These are phyloP conservation scores for Globisporangium perplexum DNA, from an alignment of 352 stramenopile genomes.

Conservation along the genomic window DNA sequence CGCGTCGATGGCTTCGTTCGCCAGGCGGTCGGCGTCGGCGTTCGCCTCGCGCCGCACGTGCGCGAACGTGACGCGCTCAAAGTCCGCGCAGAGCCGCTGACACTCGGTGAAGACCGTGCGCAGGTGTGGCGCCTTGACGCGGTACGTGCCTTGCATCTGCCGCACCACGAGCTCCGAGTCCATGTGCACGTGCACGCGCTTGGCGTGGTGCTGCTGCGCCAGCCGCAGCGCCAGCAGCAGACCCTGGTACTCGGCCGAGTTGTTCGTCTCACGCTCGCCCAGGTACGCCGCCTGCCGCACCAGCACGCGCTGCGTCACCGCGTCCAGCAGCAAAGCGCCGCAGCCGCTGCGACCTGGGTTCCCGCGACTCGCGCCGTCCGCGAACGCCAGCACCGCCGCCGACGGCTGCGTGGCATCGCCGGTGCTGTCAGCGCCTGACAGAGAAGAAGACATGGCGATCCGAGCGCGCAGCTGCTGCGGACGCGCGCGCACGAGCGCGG, in stretches of 20 bases:
- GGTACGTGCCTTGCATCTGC: slow-evolving; percentile 69
- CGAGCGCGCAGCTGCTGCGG: background rate
- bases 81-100: slow-evolving; percentile 20
- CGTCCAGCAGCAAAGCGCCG: slow-evolving; percentile 50
- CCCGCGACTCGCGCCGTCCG: slow-evolving; percentile 64
- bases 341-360: slow-evolving; percentile 61
- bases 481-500: background rate
- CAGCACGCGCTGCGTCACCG: slow-evolving; percentile 29
- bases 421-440: background rate
- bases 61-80: slow-evolving; percentile 38
- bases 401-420: background rate
- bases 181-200: slow-evolving; percentile 51
- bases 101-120: slow-evolving; percentile 35
- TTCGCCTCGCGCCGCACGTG: slow-evolving; percentile 54
- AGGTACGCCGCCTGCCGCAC: slow-evolving; percentile 38
- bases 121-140: slow-evolving; percentile 60
- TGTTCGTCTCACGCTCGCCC: slow-evolving; percentile 65
- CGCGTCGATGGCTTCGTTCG: slow-evolving; percentile 60
- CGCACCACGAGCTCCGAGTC: slow-evolving; percentile 78
- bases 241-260: slow-evolving; percentile 63
- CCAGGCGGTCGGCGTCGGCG: slow-evolving; percentile 45
- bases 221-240: slow-evolving; percentile 56
- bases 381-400: slow-evolving; percentile 34
- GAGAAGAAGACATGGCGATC: background rate
- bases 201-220: slow-evolving; percentile 28